Conservation (phyloP, 1,139 yeast species). For the Pichia norvegensis region DNA sequence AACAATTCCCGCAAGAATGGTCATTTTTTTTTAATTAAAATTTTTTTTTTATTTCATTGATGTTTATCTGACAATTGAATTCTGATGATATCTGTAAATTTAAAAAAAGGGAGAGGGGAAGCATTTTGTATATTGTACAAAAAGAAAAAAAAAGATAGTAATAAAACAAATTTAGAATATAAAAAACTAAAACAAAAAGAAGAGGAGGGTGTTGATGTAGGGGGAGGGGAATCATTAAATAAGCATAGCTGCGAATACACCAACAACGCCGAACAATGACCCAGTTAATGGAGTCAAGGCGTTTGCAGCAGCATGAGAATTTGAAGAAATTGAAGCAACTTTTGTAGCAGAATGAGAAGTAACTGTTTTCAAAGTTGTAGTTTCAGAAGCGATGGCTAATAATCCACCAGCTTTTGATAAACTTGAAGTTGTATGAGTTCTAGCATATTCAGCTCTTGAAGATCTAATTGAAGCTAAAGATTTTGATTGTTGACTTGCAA, state of each 20-base stretch:
- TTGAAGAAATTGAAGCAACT: slow-evolving; percentile 10
- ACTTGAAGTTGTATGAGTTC: slow-evolving; percentile 24
- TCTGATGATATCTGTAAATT: neutral
- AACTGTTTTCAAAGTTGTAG: slow-evolving; percentile 21
- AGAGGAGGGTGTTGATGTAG: neutral
- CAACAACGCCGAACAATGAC: slow-evolving; percentile 42
- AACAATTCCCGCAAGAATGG: too few species aligned
- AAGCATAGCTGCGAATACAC: slow-evolving; percentile 45
- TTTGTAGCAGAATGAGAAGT: slow-evolving; percentile 25
- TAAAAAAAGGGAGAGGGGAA: neutral
- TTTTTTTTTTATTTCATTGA: neutral
- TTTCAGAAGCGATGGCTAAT: slow-evolving; percentile 22
- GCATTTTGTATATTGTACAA: neutral
- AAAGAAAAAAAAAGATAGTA: neutral
- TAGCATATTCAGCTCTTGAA: slow-evolving; percentile 15
- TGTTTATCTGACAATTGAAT: slow-evolving; percentile 2
- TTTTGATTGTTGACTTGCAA: too few species aligned
- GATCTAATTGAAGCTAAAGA: slow-evolving; percentile 14
- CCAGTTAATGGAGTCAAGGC: slow-evolving; percentile 33
- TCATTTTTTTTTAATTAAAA: too few species aligned
- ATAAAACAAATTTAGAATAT: neutral
- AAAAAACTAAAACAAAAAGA: too few species aligned
- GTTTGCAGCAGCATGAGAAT: slow-evolving; percentile 28
- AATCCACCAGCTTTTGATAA: slow-evolving; percentile 28
- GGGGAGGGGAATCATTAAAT: slow-evolving; percentile 29